phyloP scores from a whole-genome alignment of 352 stramenopile species.

The Phytophthora quininea region DNA sequence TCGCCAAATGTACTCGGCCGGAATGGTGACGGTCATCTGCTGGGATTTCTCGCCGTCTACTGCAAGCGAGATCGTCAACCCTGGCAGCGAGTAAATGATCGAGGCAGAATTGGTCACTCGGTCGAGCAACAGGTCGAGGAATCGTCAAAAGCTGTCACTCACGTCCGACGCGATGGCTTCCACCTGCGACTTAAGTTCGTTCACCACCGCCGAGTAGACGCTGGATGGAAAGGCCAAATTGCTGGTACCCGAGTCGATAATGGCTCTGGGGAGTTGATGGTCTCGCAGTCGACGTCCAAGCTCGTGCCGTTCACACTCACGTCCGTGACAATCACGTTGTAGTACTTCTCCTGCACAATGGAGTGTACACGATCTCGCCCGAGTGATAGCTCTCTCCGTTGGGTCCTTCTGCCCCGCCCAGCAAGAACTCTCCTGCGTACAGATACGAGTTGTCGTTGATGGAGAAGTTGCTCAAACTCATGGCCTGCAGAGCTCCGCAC shows the following conservation, averaged over 20 bases:
- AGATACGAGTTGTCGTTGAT: slow-evolving; percentile 40
- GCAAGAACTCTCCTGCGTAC: slow-evolving; percentile 64
- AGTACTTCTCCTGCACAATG: slow-evolving; percentile 82
- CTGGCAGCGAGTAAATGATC: slow-evolving; percentile 64
- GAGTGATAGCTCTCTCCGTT: slow-evolving; percentile 63
- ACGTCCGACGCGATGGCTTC: slow-evolving; percentile 46
- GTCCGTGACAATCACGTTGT: slow-evolving; percentile 79
- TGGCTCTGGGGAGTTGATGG: slow-evolving; percentile 75
- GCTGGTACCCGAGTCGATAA: slow-evolving; percentile 83
- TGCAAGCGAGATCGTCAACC: slow-evolving; percentile 68
- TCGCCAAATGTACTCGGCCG: slow-evolving; percentile 84
- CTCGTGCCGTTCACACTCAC: slow-evolving; percentile 56
- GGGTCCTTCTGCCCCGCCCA: slow-evolving; percentile 57
- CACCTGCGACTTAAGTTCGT: slow-evolving; percentile 62
- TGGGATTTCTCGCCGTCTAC: slow-evolving; percentile 48
- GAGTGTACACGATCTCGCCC: slow-evolving; percentile 71
- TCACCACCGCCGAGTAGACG: slow-evolving; percentile 67
- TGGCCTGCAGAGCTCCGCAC: slow-evolving; percentile 75
- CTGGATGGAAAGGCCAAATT: slow-evolving; percentile 79
- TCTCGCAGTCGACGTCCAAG: slow-evolving; percentile 58
- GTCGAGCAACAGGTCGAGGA: slow-evolving; percentile 65
- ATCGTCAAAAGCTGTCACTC: slow-evolving; percentile 70
- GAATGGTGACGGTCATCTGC: slow-evolving; percentile 78
- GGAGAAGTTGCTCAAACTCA: slow-evolving; percentile 48
- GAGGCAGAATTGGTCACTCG: slow-evolving; percentile 63